Percentiles rank a stretch among this genome's conserved stretches.
phyloP scores from a whole-genome alignment of 192 early-diverging fungal genomes.

The Backusella luteola region DNA sequence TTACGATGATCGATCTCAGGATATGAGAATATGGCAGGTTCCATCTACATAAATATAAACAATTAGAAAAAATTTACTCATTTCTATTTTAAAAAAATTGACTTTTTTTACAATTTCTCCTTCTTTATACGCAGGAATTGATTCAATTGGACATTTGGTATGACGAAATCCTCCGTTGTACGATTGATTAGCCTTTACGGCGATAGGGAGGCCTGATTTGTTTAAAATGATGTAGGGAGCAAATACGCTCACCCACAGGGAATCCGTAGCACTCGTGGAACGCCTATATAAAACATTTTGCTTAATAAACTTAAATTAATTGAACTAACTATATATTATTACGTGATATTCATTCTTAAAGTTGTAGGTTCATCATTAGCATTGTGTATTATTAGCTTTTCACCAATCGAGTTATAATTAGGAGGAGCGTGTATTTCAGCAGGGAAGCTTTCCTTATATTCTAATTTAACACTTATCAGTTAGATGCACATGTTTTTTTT shows the following conservation, averaged over 20 bases:
- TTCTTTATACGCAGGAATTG: conserved; percentile 14
- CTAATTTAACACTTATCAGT: not conserved
- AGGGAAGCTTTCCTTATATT: conserved; percentile 3
- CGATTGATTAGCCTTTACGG: not conserved
- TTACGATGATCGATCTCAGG: conserved; percentile 71
- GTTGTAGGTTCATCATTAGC: not conserved
- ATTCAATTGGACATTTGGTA: not conserved
- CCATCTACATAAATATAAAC: conserved; percentile 13
- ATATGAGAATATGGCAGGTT: conserved; percentile 68
- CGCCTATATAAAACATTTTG: not conserved
- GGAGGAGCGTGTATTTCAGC: not conserved
- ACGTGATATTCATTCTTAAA: conserved; percentile 17
- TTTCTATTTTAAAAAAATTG: not conserved
- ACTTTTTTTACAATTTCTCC: conserved; percentile 3
- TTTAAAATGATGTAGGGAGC: conserved; percentile 83
- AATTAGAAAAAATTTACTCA: not conserved
- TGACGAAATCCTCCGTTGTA: conserved; percentile 7
- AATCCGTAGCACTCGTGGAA: conserved; percentile 37
- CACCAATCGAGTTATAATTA: not conserved
- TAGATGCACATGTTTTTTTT: not conserved
- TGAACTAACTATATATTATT: not conserved
- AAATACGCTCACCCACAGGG: conserved; percentile 65
- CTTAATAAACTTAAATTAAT: not conserved
- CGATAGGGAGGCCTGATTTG: conserved; percentile 63
- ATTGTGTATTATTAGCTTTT: conserved; percentile 2